Evolutionary conservation across 257 asterid species (phyloP).

Genomic region (Solanum virginianum): DNA sequence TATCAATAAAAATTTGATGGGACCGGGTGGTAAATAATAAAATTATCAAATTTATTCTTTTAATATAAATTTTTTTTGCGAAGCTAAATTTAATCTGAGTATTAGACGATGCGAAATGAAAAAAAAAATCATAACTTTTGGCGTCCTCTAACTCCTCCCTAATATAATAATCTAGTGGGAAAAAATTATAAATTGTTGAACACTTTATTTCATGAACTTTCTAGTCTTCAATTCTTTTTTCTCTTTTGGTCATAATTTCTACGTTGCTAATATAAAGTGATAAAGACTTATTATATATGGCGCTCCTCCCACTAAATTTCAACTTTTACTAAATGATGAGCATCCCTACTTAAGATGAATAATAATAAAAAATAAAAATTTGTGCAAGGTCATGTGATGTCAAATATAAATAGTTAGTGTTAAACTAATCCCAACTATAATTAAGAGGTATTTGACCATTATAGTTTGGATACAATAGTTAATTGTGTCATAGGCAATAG

Average conservation of each 20-base stretch:
- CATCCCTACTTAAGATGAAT: neutral
- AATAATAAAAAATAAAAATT: neutral
- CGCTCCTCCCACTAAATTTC: neutral
- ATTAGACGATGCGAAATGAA: rapidly evolving
- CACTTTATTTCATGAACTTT: neutral
- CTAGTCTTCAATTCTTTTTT: neutral
- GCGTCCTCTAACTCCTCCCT: neutral
- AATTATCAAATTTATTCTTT: too few relatives aligned
- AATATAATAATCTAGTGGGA: neutral
- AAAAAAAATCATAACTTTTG: neutral
- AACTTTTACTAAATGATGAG: neutral
- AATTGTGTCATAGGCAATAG: neutral
- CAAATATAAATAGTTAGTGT: neutral
- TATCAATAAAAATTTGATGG: neutral
- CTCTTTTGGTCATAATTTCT: neutral
- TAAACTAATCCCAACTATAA: neutral
- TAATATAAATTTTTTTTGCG: too few relatives aligned
- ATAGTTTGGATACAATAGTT: neutral
- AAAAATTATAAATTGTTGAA: neutral
- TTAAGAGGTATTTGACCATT: neutral
- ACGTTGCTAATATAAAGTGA: neutral
- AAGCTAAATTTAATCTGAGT: neutral
- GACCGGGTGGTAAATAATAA: too few relatives aligned
- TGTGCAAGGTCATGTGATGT: neutral
- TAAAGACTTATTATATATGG: neutral